These are phyloP conservation scores for Henckelia pumila DNA, from an alignment of 257 asterid species.

Conservation along the genomic window DNA sequence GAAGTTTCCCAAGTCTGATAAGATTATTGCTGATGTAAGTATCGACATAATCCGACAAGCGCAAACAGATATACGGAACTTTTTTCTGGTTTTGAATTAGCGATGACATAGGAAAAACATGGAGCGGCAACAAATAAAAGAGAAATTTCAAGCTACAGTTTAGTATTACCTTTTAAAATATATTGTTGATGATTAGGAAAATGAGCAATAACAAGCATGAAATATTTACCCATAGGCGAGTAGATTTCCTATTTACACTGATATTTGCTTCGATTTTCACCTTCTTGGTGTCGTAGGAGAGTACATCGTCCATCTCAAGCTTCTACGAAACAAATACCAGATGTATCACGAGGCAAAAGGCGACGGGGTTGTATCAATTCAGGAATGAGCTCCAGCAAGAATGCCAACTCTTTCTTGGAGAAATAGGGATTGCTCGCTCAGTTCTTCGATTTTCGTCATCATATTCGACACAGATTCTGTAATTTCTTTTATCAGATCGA, in stretches of 20 bases:
- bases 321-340: too few species aligned
- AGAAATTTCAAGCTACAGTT: too few species aligned
- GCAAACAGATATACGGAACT: background rate
- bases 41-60: background rate
- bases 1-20: background rate
- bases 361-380: constrained; percentile 62
- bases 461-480: constrained; percentile 53
- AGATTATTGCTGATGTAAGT: background rate
- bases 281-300: constrained; percentile 26
- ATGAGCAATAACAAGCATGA: background rate
- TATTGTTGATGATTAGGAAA: too few species aligned
- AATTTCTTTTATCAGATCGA: constrained; percentile 71
- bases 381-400: constrained; percentile 87
- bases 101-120: background rate
- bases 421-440: constrained; percentile 60
- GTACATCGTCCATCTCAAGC: too few species aligned
- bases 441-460: constrained; percentile 37
- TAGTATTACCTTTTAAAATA: too few species aligned
- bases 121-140: background rate
- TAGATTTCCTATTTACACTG: constrained; percentile 50
- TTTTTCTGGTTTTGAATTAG: background rate
- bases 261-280: constrained; percentile 16
- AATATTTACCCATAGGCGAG: constrained; percentile 61
- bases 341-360: too few species aligned
- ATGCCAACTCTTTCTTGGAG: constrained; percentile 73